These are phyloP conservation scores for Cynara cardunculus DNA, from an alignment of 129 eudicot species.

Conservation along the genomic window DNA sequence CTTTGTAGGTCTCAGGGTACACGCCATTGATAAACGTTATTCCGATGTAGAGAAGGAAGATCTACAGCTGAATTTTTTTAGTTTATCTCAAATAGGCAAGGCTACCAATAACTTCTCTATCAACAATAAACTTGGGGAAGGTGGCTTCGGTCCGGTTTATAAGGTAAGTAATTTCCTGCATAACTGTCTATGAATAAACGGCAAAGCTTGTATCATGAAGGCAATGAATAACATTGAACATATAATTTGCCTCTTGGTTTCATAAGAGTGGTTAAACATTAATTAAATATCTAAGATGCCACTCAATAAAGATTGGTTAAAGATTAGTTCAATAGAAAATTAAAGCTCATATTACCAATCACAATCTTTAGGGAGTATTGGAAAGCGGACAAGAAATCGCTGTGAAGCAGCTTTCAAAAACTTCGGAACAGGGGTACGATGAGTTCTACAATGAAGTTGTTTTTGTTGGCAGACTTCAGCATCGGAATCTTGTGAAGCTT, in stretches of 20 bases:
- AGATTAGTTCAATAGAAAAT: not conserved
- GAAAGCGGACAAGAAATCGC: constrained; percentile 32
- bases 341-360: not conserved
- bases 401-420: constrained; percentile 38
- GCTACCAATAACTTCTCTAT: constrained; percentile 23
- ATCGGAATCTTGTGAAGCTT: constrained; percentile 41
- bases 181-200: not conserved
- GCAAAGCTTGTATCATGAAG: not conserved
- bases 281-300: no score
- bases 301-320: no score
- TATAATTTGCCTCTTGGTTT: not conserved
- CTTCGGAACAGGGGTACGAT: constrained; percentile 38
- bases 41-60: constrained; percentile 9
- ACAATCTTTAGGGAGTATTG: constrained; percentile 18
- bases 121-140: constrained; percentile 32
- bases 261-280: not conserved
- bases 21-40: not conserved
- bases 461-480: constrained; percentile 41
- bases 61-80: constrained; percentile 18
- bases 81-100: not conserved
- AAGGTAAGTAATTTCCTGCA: constrained; percentile 16
- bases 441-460: constrained; percentile 47
- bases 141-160: constrained; percentile 39
- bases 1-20: not conserved
- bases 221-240: not conserved